Evolutionary conservation across 1,284 basidiomycete genomes (phyloP).

Genomic region (Cutaneotrichosporon curvatum): DNA sequence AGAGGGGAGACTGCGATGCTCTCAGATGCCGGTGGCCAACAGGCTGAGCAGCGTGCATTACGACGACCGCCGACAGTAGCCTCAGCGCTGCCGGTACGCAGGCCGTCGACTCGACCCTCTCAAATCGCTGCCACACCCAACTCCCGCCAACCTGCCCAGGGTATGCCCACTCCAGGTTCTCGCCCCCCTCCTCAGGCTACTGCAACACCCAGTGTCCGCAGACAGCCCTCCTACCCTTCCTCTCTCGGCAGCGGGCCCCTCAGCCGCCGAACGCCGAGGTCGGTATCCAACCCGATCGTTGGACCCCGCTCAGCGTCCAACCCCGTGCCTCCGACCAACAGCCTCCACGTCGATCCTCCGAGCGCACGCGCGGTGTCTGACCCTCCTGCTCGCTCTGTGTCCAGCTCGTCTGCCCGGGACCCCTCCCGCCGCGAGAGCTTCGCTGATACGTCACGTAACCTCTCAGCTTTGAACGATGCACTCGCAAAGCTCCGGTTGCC

Average conservation of each 20-base stretch:
- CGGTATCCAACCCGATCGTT: conserved; percentile 38
- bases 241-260: conserved; percentile 35
- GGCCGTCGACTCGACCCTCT: conserved; percentile 5
- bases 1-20: too few relatives aligned
- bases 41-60: too few relatives aligned
- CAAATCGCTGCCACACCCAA: not conserved
- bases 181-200: not conserved
- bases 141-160: not conserved
- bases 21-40: too few relatives aligned
- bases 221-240: conserved; percentile 39
- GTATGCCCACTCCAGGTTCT: not conserved
- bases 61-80: not conserved
- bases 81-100: conserved; percentile 2
- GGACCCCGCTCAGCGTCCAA: conserved; percentile 1
- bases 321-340: not conserved
- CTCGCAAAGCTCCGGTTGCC: conserved; percentile 31
- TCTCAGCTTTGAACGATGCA: conserved; percentile 34
- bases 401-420: conserved; percentile 3
- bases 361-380: conserved; percentile 5
- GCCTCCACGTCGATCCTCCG: not conserved
- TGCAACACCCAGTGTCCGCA: conserved; percentile 2
- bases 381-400: not conserved
- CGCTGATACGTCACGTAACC: conserved; percentile 31
- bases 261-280: conserved; percentile 24
- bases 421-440: conserved; percentile 28